Evolutionary conservation across 148 eudicot genomes (phyloP), one percentile per base, ranked within the genome.

Genomic region (Chenopodium quinoa): DNA sequence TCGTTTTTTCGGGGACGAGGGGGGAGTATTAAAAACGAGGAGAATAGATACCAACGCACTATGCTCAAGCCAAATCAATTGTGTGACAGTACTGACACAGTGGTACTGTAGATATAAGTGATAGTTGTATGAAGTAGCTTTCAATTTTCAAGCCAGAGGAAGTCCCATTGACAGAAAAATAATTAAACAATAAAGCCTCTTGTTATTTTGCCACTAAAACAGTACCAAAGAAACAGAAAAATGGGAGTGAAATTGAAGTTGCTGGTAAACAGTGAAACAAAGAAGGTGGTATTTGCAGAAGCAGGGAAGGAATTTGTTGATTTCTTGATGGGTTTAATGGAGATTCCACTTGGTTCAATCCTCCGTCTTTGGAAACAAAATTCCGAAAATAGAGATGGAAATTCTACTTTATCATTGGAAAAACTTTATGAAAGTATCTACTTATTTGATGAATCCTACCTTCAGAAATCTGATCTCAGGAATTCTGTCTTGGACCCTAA

Each of bases 321-420:
- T 17, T 40, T 78, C n/a, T 47, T 78, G 2, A n/a, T 78, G 50
- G 80, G 80, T n/a, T 64, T 78, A 40, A 64, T 78, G 80, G 58
- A 78, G 48, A 65, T 78, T 14, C 80, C 80, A n/a, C 72, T 78
- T 14, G 80, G 80, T 65, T 64, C 71, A 2, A 78, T 78, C 37
- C 80, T 78, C 25, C 60, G 80, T 1, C 72, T 78, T 46, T 16
- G 65, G 13, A 34, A 66, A 23, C 16, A 63, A 11, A 77, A 12
- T 31, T 14, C 7, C 3, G 5, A 37, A 37, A 37, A 37, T 37
- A 9, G 5, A 6, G 40, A 62, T 10, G 29, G 14, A 16, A 6
- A 10, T 7, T 27, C 37, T 37, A 37, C 9, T 19, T 34, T 78
- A 1, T 78, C 80, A 3, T 46, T 78, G 22, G 71, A 48, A 14